Conservation (phyloP, 2,329 filamentous ascomycete species). For the Aspergillus thermomutatus region DNA sequence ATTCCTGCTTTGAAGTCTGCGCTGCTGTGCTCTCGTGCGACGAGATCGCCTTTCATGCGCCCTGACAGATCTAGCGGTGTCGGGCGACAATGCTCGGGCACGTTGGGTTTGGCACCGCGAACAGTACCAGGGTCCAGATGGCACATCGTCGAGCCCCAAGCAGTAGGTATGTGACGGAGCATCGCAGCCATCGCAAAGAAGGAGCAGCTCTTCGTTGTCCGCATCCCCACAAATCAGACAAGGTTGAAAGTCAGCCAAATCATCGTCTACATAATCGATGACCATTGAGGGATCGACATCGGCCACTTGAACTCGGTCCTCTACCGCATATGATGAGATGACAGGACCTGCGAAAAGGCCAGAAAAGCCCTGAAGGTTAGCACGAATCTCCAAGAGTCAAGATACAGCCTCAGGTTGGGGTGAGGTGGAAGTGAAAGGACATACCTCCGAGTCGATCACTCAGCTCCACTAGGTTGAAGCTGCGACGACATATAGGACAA, state of each 20-base stretch:
- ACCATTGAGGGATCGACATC: constrained; percentile 72
- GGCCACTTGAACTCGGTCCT: constrained; percentile 66
- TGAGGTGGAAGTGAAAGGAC: constrained; percentile 28
- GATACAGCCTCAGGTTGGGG: constrained; percentile 5
- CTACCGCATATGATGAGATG: constrained; percentile 55
- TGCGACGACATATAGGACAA: constrained; percentile 91
- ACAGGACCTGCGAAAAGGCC: constrained; percentile 46
- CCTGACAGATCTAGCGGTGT: constrained; percentile 30
- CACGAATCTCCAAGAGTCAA: constrained; percentile 3
- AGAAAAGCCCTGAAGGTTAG: constrained; percentile 3
- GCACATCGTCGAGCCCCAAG: constrained; percentile 74
- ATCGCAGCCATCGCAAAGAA: constrained; percentile 90
- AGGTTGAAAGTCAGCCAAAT: constrained; percentile 60
- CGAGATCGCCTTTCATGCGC: constrained; percentile 45
- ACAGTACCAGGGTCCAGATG: constrained; percentile 83
- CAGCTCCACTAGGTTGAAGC: constrained; percentile 86
- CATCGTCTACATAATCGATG: constrained; percentile 67
- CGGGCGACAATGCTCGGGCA: constrained; percentile 36
- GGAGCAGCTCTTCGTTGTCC: constrained; percentile 77
- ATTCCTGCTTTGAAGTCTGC: constrained; percentile 38
- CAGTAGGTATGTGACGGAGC: constrained; percentile 89
- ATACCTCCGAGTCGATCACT: constrained; percentile 76
- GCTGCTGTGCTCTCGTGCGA: constrained; percentile 46
- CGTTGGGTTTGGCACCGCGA: constrained; percentile 65
- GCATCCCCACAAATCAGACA: constrained; percentile 81